Percentiles rank a stretch among this genome's conserved stretches.
phyloP scores from a whole-genome alignment of 441 rosid genomes.

The Biscutella auriculata region DNA sequence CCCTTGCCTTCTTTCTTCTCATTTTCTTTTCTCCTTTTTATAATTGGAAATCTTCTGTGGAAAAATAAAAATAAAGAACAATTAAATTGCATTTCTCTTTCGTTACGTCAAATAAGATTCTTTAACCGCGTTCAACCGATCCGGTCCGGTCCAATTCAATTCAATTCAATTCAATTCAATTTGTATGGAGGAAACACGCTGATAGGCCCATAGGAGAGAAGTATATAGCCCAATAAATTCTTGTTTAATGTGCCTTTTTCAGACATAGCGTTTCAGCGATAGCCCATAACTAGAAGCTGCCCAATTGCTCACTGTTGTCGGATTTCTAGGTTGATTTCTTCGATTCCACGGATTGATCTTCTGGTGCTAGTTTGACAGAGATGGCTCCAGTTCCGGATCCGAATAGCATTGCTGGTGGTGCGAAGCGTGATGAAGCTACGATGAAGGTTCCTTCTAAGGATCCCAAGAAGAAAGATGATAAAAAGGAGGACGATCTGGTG shows the following conservation, averaged over 20 bases:
- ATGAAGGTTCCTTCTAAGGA: conserved; percentile 66
- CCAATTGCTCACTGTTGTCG: background rate
- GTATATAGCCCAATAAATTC: background rate
- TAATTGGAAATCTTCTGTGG: too few relatives aligned
- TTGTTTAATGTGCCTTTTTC: background rate
- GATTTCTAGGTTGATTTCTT: background rate
- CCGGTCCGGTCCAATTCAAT: too few relatives aligned
- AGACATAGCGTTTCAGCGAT: conserved; percentile 11
- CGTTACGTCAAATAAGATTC: too few relatives aligned
- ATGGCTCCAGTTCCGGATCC: conserved; percentile 42
- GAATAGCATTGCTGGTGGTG: conserved; percentile 31
- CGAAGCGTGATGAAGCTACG: conserved; percentile 45
- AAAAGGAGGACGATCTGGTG: conserved; percentile 84
- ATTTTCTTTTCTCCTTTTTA: background rate
- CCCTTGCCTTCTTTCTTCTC: background rate
- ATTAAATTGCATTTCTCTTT: too few relatives aligned
- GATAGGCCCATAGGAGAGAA: too few relatives aligned
- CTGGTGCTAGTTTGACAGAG: background rate
- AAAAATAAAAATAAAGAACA: too few relatives aligned
- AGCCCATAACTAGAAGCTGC: background rate
- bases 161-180: too few relatives aligned
- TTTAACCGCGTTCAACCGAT: too few relatives aligned
- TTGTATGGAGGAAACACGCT: too few relatives aligned
- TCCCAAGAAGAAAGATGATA: conserved; percentile 78
- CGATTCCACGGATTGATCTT: background rate